Evolutionary conservation across 331 rosid genomes (phyloP).

Genomic region (Phaseolus coccineus): DNA sequence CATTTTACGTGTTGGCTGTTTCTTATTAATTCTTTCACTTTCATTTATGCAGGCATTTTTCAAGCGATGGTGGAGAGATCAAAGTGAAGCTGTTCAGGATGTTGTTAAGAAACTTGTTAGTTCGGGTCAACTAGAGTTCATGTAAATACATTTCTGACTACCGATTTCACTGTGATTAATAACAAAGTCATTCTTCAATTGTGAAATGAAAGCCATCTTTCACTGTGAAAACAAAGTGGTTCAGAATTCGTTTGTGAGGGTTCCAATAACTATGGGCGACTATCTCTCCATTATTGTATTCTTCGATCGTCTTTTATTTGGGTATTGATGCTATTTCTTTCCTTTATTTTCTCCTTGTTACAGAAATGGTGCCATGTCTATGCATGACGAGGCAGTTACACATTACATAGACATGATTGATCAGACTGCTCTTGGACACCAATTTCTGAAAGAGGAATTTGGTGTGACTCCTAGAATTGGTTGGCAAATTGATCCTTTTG

Average conservation of each 20-base stretch:
- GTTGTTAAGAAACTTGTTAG: slow-evolving; percentile 69
- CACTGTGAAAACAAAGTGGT: background rate
- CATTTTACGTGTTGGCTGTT: slow-evolving; percentile 7
- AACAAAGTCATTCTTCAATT: slow-evolving; percentile 9
- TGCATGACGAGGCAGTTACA: slow-evolving; percentile 94
- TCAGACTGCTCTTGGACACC: slow-evolving; percentile 95
- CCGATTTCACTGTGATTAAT: slow-evolving; percentile 26
- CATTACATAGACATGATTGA: slow-evolving; percentile 95
- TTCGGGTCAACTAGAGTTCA: slow-evolving; percentile 92
- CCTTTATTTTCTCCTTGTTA: slow-evolving; percentile 35
- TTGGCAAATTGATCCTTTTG: slow-evolving; percentile 99
- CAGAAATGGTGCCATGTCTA: slow-evolving; percentile 97
- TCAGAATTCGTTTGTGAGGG: slow-evolving; percentile 20
- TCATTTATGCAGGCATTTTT: slow-evolving; percentile 72
- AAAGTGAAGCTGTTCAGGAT: slow-evolving; percentile 68
- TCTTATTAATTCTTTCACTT: slow-evolving; percentile 26
- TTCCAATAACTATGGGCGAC: background rate
- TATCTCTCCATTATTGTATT: slow-evolving; percentile 6
- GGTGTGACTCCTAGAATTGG: slow-evolving; percentile 88
- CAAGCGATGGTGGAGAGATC: slow-evolving; percentile 96
- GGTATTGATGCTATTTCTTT: slow-evolving; percentile 37
- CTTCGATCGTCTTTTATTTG: slow-evolving; percentile 9
- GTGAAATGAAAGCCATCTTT: background rate
- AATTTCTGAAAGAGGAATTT: slow-evolving; percentile 71
- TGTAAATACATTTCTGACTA: slow-evolving; percentile 56